Evolutionary conservation across 2,329 filamentous ascomycete genomes (phyloP).

Genomic region (Atkinsonella texensis): DNA sequence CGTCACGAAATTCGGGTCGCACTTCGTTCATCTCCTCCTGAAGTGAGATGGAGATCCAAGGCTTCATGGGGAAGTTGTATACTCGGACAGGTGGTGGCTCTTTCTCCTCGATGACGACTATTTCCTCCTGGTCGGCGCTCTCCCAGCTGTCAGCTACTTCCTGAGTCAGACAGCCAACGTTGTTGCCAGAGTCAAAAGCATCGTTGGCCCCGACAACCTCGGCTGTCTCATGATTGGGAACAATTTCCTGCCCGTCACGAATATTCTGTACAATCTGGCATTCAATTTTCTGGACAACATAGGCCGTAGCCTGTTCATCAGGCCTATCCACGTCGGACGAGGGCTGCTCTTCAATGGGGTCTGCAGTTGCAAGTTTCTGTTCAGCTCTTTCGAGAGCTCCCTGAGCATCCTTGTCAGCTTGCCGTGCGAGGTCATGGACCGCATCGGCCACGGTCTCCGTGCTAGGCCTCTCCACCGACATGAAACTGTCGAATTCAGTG

Average conservation of each 20-base stretch:
- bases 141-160: slow-evolving; percentile 81
- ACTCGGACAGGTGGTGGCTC: slow-evolving; percentile 59
- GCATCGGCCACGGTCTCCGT: slow-evolving; percentile 62
- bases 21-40: slow-evolving; percentile 42
- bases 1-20: slow-evolving; percentile 57
- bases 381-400: slow-evolving; percentile 50
- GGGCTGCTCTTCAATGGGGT: slow-evolving; percentile 11
- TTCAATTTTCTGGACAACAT: slow-evolving; percentile 8
- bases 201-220: slow-evolving; percentile 33
- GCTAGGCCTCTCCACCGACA: slow-evolving; percentile 37
- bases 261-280: slow-evolving; percentile 19
- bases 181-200: slow-evolving; percentile 35
- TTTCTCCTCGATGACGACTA: slow-evolving; percentile 53
- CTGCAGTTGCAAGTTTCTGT: slow-evolving; percentile 34
- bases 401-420: slow-evolving; percentile 43
- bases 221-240: slow-evolving; percentile 27
- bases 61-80: slow-evolving; percentile 93
- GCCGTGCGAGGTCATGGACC: slow-evolving; percentile 49
- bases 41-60: slow-evolving; percentile 83
- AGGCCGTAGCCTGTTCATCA: neutral
- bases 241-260: slow-evolving; percentile 41
- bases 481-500: slow-evolving; percentile 18
- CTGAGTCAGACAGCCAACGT: slow-evolving; percentile 43
- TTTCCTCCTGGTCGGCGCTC: slow-evolving; percentile 64
- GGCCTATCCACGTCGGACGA: slow-evolving; percentile 23